A percentile compares a stretch with the other conserved stretches of the same genome.
Conservation (phyloP, 1,284 basidiomycete species). For the Kwoniella shivajii region DNA sequence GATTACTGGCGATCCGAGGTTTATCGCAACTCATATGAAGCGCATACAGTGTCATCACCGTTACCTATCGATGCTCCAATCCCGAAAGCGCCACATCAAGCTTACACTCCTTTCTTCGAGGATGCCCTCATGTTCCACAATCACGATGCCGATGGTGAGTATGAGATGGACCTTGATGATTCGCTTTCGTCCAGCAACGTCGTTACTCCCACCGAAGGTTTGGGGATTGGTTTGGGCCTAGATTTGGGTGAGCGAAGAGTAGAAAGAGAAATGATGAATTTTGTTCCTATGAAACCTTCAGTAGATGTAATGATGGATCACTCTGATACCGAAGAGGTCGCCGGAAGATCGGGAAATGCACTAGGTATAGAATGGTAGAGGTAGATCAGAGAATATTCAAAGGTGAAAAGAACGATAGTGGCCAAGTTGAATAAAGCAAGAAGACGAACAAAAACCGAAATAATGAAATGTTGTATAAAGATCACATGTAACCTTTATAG, state of each 20-base stretch:
- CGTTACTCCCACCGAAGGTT: neutral
- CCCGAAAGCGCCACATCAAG: constrained; percentile 5
- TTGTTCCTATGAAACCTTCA: constrained; percentile 5
- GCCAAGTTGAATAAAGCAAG: no score
- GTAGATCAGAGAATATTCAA: no score
- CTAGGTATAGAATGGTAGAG: neutral
- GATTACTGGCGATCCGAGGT: no score
- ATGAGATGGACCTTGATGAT: constrained; percentile 4
- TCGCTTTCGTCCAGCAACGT: no score
- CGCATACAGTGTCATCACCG: neutral
- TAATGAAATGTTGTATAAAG: no score
- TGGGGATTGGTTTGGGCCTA: constrained; percentile 7
- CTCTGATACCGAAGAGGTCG: neutral
- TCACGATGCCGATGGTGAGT: neutral
- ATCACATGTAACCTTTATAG: no score
- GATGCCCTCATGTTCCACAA: neutral
- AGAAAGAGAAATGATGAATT: constrained; percentile 3
- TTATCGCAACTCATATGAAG: no score
- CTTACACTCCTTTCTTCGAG: constrained; percentile 9
- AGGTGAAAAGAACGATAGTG: no score
- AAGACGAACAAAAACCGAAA: no score
- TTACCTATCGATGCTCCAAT: constrained; percentile 12
- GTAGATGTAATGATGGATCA: constrained; percentile 1
- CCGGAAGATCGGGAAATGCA: neutral
- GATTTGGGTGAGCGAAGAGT: constrained; percentile 2